Conservation (phyloP, 305 asterid species). For the Fraxinus baroniana region DNA sequence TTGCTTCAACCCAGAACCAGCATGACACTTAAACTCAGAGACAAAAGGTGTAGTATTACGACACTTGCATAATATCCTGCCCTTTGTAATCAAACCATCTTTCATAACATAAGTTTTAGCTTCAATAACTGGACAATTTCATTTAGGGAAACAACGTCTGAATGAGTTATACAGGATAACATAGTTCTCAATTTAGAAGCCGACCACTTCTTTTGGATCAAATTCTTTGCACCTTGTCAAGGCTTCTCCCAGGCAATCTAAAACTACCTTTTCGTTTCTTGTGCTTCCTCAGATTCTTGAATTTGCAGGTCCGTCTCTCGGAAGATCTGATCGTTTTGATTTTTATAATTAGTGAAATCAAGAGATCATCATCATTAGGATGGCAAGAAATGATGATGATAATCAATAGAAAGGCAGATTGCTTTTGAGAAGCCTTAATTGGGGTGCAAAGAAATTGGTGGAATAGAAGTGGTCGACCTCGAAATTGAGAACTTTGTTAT, state of each 20-base stretch:
- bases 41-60: slow-evolving; percentile 57
- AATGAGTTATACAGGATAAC: slow-evolving; percentile 77
- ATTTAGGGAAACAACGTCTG: slow-evolving; percentile 52
- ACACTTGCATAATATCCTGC: slow-evolving; percentile 76
- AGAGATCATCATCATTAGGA: slow-evolving; percentile 68
- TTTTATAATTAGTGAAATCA: slow-evolving; percentile 71
- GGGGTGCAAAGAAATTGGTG: slow-evolving; percentile 51
- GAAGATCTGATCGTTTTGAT: slow-evolving; percentile 48
- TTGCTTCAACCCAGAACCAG: slow-evolving; percentile 50
- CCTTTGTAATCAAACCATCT: slow-evolving; percentile 65
- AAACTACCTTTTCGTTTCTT: slow-evolving; percentile 73
- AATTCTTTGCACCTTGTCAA: slow-evolving; percentile 45
- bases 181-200: slow-evolving; percentile 61
- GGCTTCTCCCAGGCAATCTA: slow-evolving; percentile 24
- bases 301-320: slow-evolving; percentile 43
- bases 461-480: slow-evolving; percentile 73
- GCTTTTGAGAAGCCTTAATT: not conserved
- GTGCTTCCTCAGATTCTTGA: slow-evolving; percentile 33
- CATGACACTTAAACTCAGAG: slow-evolving; percentile 69
- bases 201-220: slow-evolving; percentile 31
- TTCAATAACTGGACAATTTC: slow-evolving; percentile 70
- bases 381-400: slow-evolving; percentile 43
- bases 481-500: slow-evolving; percentile 65
- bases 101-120: slow-evolving; percentile 16
- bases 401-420: slow-evolving; percentile 69